Evolutionary conservation across 768 basidiomycete genomes (phyloP).

Genomic region (Termitomyces sp.): DNA sequence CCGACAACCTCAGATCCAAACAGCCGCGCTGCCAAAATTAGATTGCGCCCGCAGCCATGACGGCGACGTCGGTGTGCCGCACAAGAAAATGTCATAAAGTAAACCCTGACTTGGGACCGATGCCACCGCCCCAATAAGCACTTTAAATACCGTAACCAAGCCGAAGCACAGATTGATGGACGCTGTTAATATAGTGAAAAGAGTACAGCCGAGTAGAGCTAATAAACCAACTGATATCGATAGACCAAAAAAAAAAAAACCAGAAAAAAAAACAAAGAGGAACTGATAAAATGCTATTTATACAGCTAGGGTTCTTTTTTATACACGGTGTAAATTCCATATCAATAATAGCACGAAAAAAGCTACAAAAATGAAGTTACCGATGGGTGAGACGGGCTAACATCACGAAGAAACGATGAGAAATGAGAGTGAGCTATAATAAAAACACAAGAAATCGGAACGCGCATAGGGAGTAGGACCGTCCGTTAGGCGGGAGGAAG

Average conservation of each 20-base stretch:
- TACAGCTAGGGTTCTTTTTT: slow-evolving; percentile 12
- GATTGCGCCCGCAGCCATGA: too few species aligned
- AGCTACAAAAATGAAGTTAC: slow-evolving; percentile 12
- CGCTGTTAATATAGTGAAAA: not conserved
- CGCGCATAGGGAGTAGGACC: not conserved
- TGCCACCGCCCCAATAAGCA: too few species aligned
- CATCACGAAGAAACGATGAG: not conserved
- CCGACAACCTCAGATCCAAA: too few species aligned
- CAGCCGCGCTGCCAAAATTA: too few species aligned
- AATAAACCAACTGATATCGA: not conserved
- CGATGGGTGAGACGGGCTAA: not conserved
- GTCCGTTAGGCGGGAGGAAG: not conserved
- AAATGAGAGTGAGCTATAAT: slow-evolving; percentile 8
- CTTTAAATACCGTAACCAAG: too few species aligned
- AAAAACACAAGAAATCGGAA: slow-evolving; percentile 7
- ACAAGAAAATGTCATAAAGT: too few species aligned
- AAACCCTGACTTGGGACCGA: too few species aligned
- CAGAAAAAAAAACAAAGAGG: not conserved
- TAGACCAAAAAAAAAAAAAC: not conserved
- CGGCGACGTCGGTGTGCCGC: too few species aligned
- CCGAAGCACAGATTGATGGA: not conserved
- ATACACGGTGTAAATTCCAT: slow-evolving; percentile 16
- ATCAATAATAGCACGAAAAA: slow-evolving; percentile 10
- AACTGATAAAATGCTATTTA: slow-evolving; percentile 11
- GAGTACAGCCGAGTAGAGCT: not conserved